Percentiles rank a stretch among this genome's conserved stretches.
Conservation (phyloP, 1,284 basidiomycete species). For the Volvariella volvacea region DNA sequence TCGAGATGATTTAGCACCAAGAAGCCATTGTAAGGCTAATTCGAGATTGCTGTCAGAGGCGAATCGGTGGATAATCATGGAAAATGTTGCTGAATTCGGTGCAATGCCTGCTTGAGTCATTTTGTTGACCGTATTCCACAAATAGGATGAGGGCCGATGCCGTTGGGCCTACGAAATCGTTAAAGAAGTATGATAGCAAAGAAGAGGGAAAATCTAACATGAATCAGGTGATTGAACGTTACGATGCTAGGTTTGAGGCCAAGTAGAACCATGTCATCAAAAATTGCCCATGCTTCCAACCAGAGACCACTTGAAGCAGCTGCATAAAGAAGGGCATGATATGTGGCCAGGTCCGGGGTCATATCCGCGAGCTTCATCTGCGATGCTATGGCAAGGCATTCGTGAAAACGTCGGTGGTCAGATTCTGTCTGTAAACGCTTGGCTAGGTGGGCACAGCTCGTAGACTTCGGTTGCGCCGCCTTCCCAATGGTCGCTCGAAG, state of each 20-base stretch:
- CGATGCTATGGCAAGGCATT: constrained; percentile 29
- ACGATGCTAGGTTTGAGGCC: constrained; percentile 50
- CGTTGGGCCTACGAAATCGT: constrained; percentile 31
- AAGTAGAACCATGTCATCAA: constrained; percentile 63
- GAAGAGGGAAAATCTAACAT: too few relatives aligned
- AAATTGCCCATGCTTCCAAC: constrained; percentile 58
- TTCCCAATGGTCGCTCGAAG: too few relatives aligned
- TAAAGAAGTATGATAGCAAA: constrained; percentile 3
- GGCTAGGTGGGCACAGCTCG: too few relatives aligned
- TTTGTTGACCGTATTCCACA: constrained; percentile 26
- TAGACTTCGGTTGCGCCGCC: too few relatives aligned
- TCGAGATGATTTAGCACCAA: constrained; percentile 37
- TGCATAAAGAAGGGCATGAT: constrained; percentile 46
- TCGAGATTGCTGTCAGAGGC: constrained; percentile 49
- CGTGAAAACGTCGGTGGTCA: neutral
- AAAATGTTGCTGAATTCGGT: constrained; percentile 48
- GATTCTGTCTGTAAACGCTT: too few relatives aligned
- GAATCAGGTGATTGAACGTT: constrained; percentile 60
- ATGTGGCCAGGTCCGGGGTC: constrained; percentile 45
- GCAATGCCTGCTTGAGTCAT: constrained; percentile 44
- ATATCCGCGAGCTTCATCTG: constrained; percentile 50
- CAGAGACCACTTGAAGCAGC: constrained; percentile 33
- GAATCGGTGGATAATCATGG: constrained; percentile 44
- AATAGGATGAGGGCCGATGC: constrained; percentile 24
- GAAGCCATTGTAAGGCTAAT: constrained; percentile 48